Evolutionary conservation across 2,329 filamentous ascomycete genomes (phyloP).

Genomic region (Metarhizium guizhouense): DNA sequence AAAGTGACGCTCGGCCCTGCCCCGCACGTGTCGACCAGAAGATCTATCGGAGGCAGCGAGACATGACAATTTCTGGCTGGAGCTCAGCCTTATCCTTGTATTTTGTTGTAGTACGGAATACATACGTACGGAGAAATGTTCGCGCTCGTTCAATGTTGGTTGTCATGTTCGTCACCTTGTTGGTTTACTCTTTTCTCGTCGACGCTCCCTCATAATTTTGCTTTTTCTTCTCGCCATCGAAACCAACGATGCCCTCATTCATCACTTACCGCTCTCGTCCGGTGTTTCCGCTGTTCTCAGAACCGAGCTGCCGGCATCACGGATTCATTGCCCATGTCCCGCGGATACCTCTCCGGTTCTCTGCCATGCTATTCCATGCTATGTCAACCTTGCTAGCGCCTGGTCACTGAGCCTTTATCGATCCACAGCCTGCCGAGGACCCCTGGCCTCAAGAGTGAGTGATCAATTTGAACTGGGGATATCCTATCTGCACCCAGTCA

Average conservation of each 20-base stretch:
- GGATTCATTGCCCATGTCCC: constrained; percentile 2
- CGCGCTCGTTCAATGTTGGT: no score
- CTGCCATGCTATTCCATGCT: background rate
- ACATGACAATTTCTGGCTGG: background rate
- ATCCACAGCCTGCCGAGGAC: background rate
- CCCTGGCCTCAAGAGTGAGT: background rate
- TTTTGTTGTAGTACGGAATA: background rate
- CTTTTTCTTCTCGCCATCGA: background rate
- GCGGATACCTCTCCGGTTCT: background rate
- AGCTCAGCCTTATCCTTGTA: background rate
- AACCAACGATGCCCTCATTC: background rate
- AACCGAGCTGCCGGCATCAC: background rate
- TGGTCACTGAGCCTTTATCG: background rate
- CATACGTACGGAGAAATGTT: no score
- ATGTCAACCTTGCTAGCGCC: background rate
- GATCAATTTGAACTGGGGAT: background rate
- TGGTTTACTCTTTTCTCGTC: background rate
- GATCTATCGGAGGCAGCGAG: background rate
- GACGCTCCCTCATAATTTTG: background rate
- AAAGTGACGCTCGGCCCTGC: background rate
- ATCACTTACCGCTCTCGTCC: background rate
- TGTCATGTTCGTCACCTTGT: background rate
- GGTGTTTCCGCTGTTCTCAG: background rate
- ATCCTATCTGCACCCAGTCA: background rate
- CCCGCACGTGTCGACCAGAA: background rate